Conservation (phyloP, 2,329 filamentous ascomycete species). For the Phaeosphaeriaceae sp. region DNA sequence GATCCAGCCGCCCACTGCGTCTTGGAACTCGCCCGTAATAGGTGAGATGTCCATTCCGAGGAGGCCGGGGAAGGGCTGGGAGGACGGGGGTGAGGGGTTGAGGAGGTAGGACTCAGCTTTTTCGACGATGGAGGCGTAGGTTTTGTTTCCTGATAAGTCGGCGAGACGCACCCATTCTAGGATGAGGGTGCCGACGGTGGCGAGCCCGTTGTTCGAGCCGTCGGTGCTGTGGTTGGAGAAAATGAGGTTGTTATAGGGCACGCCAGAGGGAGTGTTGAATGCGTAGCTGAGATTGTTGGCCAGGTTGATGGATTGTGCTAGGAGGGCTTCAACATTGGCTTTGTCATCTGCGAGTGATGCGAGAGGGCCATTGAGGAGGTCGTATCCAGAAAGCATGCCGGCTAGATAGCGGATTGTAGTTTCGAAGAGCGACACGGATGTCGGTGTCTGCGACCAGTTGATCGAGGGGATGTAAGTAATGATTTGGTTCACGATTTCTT, state of each 20-base stretch:
- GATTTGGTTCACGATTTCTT: conserved; percentile 72
- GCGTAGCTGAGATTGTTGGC: conserved; percentile 77
- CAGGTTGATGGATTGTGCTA: conserved; percentile 71
- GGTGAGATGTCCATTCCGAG: conserved; percentile 73
- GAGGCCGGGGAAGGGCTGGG: conserved; percentile 79
- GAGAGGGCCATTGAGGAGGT: conserved; percentile 74
- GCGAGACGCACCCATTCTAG: conserved; percentile 85
- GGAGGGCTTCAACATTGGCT: conserved; percentile 63
- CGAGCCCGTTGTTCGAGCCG: conserved; percentile 71
- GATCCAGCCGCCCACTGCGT: conserved; percentile 76
- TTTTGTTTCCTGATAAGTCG: conserved; percentile 72
- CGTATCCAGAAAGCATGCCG: conserved; percentile 78
- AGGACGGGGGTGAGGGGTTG: conserved; percentile 65
- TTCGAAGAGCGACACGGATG: conserved; percentile 79
- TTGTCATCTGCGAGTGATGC: conserved; percentile 57
- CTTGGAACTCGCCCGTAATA: conserved; percentile 69
- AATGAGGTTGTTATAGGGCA: conserved; percentile 74
- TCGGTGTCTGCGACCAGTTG: conserved; percentile 68
- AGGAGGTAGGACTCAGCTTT: conserved; percentile 75
- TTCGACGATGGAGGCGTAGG: conserved; percentile 72
- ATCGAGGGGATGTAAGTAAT: conserved; percentile 73
- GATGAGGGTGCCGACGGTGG: conserved; percentile 78
- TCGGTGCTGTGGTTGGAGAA: conserved; percentile 60
- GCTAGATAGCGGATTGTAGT: conserved; percentile 89
- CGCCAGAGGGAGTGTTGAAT: conserved; percentile 77